A percentile compares a stretch with the other conserved stretches of the same genome.
phyloP scores from a whole-genome alignment of 371 early-diverging fungal genomes.

The Modicella reniformis region DNA sequence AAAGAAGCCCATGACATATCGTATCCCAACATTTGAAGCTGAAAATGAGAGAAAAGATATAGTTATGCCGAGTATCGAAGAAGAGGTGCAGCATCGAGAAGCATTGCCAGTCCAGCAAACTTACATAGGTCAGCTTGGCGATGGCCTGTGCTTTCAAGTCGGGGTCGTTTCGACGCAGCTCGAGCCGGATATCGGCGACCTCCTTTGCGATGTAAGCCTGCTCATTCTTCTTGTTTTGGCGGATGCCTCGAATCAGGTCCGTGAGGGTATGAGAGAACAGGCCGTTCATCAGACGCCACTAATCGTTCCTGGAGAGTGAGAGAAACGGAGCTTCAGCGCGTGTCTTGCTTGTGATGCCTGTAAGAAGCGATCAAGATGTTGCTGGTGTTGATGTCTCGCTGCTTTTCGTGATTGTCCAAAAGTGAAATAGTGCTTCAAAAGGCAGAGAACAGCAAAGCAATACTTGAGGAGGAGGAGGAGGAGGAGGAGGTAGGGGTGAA shows the following conservation, averaged over 20 bases:
- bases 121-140: conserved; percentile 88
- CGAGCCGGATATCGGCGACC: conserved; percentile 88
- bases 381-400: no score
- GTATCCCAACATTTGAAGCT: conserved; percentile 96
- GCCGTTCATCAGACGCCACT: no score
- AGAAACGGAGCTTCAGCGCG: not conserved
- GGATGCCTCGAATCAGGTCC: conserved; percentile 92
- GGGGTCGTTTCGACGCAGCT: conserved; percentile 85
- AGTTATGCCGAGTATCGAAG: not conserved
- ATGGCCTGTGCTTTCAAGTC: conserved; percentile 88
- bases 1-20: conserved; percentile 97
- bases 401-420: no score
- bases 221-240: conserved; percentile 93
- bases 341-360: no score
- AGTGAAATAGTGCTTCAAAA: no score
- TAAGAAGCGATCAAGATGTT: not conserved
- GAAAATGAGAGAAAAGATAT: conserved; percentile 12
- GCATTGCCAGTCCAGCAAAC: conserved; percentile 25
- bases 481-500: no score
- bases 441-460: no score
- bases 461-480: no score
- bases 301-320: no score
- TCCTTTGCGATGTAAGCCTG: conserved; percentile 84
- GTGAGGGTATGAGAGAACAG: conserved; percentile 87
- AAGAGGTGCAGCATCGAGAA: not conserved